Evolutionary conservation across 352 stramenopile genomes (phyloP), one percentile per base, ranked within the genome.

Genomic region (Phytophthora tubulina): DNA sequence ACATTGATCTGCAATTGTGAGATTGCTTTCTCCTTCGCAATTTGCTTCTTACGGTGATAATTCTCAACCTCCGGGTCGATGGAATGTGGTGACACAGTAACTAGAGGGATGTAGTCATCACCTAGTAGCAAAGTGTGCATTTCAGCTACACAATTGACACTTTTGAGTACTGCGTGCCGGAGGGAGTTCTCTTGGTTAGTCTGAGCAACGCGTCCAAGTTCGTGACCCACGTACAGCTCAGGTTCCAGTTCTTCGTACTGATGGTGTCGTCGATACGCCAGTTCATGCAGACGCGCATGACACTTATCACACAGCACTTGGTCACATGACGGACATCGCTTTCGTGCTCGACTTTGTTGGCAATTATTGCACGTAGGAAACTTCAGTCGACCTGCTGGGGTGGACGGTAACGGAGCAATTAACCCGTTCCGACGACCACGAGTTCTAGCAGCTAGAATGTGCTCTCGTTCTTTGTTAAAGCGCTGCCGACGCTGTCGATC

Each of bases 241-340:
- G 82, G 59, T 21, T 67, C 35, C 0, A 92, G 39, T 11, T 85
- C 76, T 71, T 86, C 72, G 17, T 85, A 91, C 1, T 70, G 46
- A 50, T 93, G 85, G 32, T 91, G 82, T 0, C 82, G 65, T 32
- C 82, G 69, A 9, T 85, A 72, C 3, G 76, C 76, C 4, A 91
- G 21, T 38, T 90, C 80, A 58, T 93, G 85, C 2, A 93, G 67
- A 1, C 79, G 77, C 13, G 82, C 71, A 58, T 91, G 79, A 32
- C 85, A 93, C 13, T 80, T 82, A 69, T 91, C 82, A 54, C 85
- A 93, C 2, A 89, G 52, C 2, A 86, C 63, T 52, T 91, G 84
- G 4, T 91, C 82, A 44, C 85, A 93, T 15, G 71, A 54, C 13
- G 78, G 66, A 36, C 85, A 93, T 21, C 69, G 60, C 45, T 90